A percentile compares a stretch with the other conserved stretches of the same genome.
These are phyloP conservation scores for Pyrenula massariospora DNA, from an alignment of 495 filamentous ascomycete genomes.

Conservation along the genomic window DNA sequence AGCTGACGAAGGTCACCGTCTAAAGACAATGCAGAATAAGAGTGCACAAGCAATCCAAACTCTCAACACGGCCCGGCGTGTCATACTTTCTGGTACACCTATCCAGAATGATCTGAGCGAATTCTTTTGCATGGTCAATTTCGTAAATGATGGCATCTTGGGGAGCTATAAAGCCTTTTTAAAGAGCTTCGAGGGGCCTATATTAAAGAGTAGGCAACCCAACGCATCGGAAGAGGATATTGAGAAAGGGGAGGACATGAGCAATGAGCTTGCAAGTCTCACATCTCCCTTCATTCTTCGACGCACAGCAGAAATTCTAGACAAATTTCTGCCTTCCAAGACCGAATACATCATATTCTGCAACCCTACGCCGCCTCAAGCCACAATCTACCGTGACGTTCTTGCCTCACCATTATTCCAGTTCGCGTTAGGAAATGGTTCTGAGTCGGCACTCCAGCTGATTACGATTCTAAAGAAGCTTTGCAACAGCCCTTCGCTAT, in stretches of 20 bases:
- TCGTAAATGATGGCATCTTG: conserved; percentile 67
- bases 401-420: conserved; percentile 60
- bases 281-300: conserved; percentile 68
- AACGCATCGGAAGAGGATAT: conserved; percentile 53
- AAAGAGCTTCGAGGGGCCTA: conserved; percentile 61
- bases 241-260: conserved; percentile 61
- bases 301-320: conserved; percentile 61
- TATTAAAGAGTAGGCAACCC: conserved; percentile 62
- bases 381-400: conserved; percentile 55
- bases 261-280: conserved; percentile 53
- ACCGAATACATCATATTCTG: conserved; percentile 72
- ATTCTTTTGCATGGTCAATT: conserved; percentile 69
- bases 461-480: conserved; percentile 75
- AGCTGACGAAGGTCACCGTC: conserved; percentile 69
- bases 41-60: conserved; percentile 63
- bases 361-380: conserved; percentile 57
- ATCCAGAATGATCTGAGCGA: conserved; percentile 74
- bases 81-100: conserved; percentile 69
- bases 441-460: conserved; percentile 59
- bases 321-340: conserved; percentile 65
- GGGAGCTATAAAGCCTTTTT: conserved; percentile 59
- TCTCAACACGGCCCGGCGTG: conserved; percentile 51
- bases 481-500: conserved; percentile 64
- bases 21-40: conserved; percentile 77
- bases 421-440: conserved; percentile 44